phyloP scores from a whole-genome alignment of 176 grass and related monocot genomes.

The Oropetium thomaeum region DNA sequence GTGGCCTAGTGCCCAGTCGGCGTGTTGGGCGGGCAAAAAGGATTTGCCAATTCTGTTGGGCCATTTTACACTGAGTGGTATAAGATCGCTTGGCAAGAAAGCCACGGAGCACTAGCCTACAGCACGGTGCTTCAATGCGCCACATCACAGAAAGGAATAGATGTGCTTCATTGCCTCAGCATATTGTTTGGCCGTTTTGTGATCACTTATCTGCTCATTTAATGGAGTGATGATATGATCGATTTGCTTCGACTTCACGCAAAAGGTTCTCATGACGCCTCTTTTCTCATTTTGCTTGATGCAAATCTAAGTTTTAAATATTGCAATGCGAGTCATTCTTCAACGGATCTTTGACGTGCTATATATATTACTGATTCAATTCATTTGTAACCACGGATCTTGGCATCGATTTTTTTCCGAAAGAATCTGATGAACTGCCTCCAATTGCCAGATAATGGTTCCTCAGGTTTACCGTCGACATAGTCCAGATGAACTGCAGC shows the following conservation, averaged over 20 bases:
- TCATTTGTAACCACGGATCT: neutral
- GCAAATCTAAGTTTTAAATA: neutral
- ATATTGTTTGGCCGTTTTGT: neutral
- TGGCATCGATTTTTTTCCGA: neutral
- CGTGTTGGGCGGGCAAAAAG: neutral
- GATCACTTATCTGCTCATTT: neutral
- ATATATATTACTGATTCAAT: too few species aligned
- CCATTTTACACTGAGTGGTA: constrained; percentile 1
- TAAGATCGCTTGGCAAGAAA: constrained; percentile 15
- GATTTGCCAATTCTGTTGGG: constrained; percentile 20
- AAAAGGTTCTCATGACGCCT: neutral
- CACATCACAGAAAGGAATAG: constrained; percentile 21
- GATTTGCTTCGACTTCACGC: constrained; percentile 22
- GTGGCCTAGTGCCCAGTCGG: neutral
- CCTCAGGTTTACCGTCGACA: neutral
- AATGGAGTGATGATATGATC: neutral
- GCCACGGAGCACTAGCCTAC: constrained; percentile 1
- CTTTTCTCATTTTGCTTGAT: neutral
- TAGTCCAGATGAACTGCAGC: neutral
- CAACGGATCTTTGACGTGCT: neutral
- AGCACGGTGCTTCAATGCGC: constrained; percentile 33
- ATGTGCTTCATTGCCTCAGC: constrained; percentile 5
- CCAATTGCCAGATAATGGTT: neutral
- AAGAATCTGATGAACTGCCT: neutral
- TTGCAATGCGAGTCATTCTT: neutral